phyloP scores from a whole-genome alignment of 148 eudicot species.

The Nepenthes mirabilis region DNA sequence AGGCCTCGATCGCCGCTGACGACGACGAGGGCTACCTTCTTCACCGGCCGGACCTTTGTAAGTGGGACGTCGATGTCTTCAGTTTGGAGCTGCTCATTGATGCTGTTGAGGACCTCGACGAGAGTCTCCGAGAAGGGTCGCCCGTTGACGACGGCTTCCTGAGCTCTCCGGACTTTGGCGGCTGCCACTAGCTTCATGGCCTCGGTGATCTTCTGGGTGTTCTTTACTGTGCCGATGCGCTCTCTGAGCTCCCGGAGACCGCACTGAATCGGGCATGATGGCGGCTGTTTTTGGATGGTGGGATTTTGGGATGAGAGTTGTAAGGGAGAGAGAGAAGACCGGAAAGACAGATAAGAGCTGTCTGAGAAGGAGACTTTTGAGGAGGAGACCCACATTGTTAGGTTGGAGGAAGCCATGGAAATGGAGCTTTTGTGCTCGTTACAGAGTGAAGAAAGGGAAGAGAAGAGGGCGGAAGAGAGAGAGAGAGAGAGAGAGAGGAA shows the following conservation, averaged over 20 bases:
- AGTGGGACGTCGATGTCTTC: slow-evolving; percentile 55
- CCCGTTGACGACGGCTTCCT: slow-evolving; percentile 56
- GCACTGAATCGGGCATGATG: slow-evolving; percentile 31
- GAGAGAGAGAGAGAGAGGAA: too few relatives aligned
- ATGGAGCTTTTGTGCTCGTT: too few relatives aligned
- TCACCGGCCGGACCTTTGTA: slow-evolving; percentile 53
- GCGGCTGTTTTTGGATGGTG: slow-evolving; percentile 9
- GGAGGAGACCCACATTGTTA: slow-evolving; percentile 33
- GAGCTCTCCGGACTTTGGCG: slow-evolving; percentile 61
- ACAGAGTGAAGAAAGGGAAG: too few relatives aligned
- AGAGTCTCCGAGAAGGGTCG: slow-evolving; percentile 66
- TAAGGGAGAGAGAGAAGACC: slow-evolving; percentile 38
- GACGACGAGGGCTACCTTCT: slow-evolving; percentile 51
- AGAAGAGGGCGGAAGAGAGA: too few relatives aligned
- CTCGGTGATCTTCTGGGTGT: slow-evolving; percentile 70
- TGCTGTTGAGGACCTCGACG: slow-evolving; percentile 53
- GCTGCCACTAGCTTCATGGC: slow-evolving; percentile 85
- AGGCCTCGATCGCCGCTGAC: slow-evolving; percentile 62
- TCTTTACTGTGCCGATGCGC: slow-evolving; percentile 43
- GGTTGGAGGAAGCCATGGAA: slow-evolving; percentile 36
- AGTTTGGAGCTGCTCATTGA: slow-evolving; percentile 60
- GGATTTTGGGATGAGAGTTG: slow-evolving; percentile 22
- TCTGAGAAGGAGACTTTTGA: slow-evolving; percentile 26
- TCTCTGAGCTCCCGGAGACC: slow-evolving; percentile 43
- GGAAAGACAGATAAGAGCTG: slow-evolving; percentile 40